phyloP scores from a whole-genome alignment of 148 eudicot genomes.

The Rhododendron henanense region DNA sequence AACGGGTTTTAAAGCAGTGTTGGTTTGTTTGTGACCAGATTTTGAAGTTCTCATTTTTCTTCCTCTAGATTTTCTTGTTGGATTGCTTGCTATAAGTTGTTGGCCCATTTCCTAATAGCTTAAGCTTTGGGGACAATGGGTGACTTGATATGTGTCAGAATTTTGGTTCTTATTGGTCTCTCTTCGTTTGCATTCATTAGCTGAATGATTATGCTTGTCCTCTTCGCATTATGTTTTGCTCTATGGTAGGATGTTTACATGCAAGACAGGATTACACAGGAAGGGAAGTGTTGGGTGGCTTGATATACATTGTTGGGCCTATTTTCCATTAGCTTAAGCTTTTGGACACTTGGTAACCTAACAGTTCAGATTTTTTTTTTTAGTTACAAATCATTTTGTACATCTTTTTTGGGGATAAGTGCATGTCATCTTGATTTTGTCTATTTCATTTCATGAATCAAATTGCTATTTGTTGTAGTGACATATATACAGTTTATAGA shows the following conservation, averaged over 20 bases:
- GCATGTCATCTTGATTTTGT: not conserved
- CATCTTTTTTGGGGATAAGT: not conserved
- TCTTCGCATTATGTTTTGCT: not conserved
- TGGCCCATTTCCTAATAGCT: not conserved
- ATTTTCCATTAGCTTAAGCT: not conserved
- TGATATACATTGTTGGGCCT: not conserved
- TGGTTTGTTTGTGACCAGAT: too few relatives aligned
- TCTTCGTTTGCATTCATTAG: not conserved
- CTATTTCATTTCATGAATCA: not conserved
- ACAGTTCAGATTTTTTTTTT: not conserved
- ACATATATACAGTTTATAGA: not conserved
- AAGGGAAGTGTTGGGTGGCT: not conserved
- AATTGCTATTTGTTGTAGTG: not conserved
- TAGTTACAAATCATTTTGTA: not conserved
- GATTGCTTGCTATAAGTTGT: not conserved
- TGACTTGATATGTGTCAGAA: not conserved
- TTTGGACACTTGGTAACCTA: not conserved
- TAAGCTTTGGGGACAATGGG: not conserved
- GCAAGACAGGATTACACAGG: not conserved
- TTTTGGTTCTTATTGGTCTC: not conserved
- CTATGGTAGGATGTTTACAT: not conserved
- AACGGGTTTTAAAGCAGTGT: not conserved
- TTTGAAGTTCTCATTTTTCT: too few relatives aligned
- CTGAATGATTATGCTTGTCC: not conserved
- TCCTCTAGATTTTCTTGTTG: not conserved